phyloP scores from a whole-genome alignment of 192 early-diverging fungal genomes.

The Entomortierella lignicola region DNA sequence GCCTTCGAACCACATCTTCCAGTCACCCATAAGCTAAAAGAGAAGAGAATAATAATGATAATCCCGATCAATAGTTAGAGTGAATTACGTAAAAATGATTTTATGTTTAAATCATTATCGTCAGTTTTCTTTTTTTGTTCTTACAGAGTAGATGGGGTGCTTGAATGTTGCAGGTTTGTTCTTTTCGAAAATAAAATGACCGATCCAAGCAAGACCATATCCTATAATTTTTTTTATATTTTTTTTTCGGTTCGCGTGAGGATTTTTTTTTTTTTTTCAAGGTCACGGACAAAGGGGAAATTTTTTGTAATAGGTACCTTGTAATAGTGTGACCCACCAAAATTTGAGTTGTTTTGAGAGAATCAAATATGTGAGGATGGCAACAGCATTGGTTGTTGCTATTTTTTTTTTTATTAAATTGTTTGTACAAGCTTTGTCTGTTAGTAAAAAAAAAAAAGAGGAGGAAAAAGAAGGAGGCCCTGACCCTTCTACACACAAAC shows the following conservation, averaged over 20 bases:
- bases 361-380: constrained; percentile 39
- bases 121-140: neutral
- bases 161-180: constrained; percentile 79
- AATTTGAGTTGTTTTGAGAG: constrained; percentile 36
- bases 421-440: neutral
- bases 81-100: no score
- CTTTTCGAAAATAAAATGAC: constrained; percentile 73
- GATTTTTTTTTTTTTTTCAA: no score
- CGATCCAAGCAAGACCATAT: constrained; percentile 76
- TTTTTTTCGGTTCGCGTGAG: neutral
- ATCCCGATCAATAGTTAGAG: no score
- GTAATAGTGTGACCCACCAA: constrained; percentile 47
- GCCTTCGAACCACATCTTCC: no score
- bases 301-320: constrained; percentile 31
- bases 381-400: constrained; percentile 54
- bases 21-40: no score
- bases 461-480: neutral
- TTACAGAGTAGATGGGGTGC: constrained; percentile 71
- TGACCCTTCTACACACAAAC: no score
- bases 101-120: neutral
- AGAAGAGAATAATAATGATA: no score
- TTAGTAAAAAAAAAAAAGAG: neutral
- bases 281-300: no score
- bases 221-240: constrained; percentile 49
- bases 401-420: neutral